A percentile compares a stretch with the other conserved stretches of the same genome.
These are phyloP conservation scores for Trichosporon ovoides DNA, from an alignment of 1,284 basidiomycete species.

Conservation along the genomic window DNA sequence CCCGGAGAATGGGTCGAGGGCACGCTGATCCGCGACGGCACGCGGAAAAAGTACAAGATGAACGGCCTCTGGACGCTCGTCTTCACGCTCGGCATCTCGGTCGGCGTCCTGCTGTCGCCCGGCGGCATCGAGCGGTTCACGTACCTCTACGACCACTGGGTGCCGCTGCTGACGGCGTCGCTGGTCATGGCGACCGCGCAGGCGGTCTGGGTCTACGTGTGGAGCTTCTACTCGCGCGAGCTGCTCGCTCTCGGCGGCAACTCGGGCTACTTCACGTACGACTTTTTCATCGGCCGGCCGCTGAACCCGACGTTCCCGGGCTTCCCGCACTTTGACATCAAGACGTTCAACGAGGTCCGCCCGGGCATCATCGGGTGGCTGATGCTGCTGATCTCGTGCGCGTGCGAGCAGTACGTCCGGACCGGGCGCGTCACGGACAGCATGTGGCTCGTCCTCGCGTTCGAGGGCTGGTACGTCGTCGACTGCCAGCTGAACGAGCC, in stretches of 20 bases:
- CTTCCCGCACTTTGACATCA: constrained; percentile 74
- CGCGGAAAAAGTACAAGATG: constrained; percentile 80
- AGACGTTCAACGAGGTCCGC: constrained; percentile 92
- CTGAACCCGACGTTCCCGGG: constrained; percentile 69
- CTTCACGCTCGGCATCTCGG: constrained; percentile 64
- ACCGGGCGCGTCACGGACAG: constrained; percentile 74
- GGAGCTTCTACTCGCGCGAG: constrained; percentile 60
- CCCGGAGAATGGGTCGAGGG: constrained; percentile 86
- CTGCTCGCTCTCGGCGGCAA: constrained; percentile 90
- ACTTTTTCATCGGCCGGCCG: constrained; percentile 95
- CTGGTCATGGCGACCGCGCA: constrained; percentile 73
- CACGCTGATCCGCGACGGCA: constrained; percentile 68
- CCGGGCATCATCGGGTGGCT: constrained; percentile 95
- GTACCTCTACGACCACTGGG: constrained; percentile 86
- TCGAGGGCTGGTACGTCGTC: constrained; percentile 81
- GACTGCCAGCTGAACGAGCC: constrained; percentile 56
- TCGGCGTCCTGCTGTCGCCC: constrained; percentile 60
- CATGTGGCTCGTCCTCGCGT: constrained; percentile 81
- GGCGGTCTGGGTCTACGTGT: constrained; percentile 65
- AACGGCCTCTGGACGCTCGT: constrained; percentile 93
- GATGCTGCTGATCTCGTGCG: constrained; percentile 84
- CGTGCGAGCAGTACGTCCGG: constrained; percentile 80
- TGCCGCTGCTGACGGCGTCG: constrained; percentile 80
- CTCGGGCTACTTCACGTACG: constrained; percentile 79
- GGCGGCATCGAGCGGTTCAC: constrained; percentile 77